Evolutionary conservation across 2,329 filamentous ascomycete species (phyloP).

Genomic region (Penicillium nordicum): DNA sequence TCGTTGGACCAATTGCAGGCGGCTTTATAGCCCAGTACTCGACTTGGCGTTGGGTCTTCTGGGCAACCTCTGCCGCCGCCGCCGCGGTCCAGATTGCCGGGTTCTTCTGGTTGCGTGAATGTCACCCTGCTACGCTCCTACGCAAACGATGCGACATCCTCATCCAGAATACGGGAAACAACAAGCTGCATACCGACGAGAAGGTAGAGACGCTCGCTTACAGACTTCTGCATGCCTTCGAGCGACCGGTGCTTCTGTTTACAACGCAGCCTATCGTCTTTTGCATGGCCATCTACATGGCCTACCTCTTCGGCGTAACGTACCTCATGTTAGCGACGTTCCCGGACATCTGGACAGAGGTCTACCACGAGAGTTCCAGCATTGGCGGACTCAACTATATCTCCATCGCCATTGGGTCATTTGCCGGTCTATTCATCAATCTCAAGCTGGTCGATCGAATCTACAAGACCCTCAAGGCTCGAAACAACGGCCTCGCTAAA

Average conservation of each 20-base stretch:
- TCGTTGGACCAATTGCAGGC: slow-evolving; percentile 60
- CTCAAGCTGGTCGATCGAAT: neutral
- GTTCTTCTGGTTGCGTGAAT: slow-evolving; percentile 58
- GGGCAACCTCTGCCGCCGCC: slow-evolving; percentile 58
- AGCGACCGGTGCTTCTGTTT: slow-evolving; percentile 52
- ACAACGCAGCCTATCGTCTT: slow-evolving; percentile 57
- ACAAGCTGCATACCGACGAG: slow-evolving; percentile 29
- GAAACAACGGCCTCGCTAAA: neutral
- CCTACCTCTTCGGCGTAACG: slow-evolving; percentile 32
- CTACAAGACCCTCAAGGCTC: neutral
- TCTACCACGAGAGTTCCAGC: neutral
- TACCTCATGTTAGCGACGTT: neutral
- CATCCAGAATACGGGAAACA: neutral
- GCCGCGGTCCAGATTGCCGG: slow-evolving; percentile 57
- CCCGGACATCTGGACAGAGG: neutral
- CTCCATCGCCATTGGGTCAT: neutral
- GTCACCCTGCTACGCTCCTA: slow-evolving; percentile 61
- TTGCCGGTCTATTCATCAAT: neutral
- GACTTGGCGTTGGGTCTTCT: slow-evolving; percentile 70
- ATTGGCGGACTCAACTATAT: neutral
- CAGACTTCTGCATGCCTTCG: slow-evolving; percentile 8
- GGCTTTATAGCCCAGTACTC: slow-evolving; percentile 59
- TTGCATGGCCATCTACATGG: slow-evolving; percentile 51
- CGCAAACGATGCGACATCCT: slow-evolving; percentile 44
- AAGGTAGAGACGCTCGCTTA: slow-evolving; percentile 15